Conservation (phyloP, 1,139 yeast species). For the Candida anutae region DNA sequence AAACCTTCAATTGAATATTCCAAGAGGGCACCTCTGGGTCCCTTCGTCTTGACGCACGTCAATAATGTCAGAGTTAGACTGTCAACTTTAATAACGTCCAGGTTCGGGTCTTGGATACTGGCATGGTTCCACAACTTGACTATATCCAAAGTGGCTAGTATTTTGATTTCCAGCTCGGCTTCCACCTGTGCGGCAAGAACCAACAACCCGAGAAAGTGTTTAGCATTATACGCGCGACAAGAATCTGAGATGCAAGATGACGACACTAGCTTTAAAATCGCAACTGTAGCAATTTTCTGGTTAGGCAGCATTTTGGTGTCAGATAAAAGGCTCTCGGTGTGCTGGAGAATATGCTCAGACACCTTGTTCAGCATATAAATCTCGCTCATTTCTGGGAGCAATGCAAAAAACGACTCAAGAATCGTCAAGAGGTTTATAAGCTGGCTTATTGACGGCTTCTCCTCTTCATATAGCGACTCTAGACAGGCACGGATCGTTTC, state of each 20-base stretch:
- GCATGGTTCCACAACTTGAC: constrained; percentile 37
- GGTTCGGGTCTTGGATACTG: constrained; percentile 17
- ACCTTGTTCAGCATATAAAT: constrained; percentile 15
- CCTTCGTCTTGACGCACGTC: constrained; percentile 3
- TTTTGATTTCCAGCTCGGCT: constrained; percentile 13
- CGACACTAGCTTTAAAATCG: constrained; percentile 19
- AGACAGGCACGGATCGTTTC: constrained; percentile 18
- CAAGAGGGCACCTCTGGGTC: constrained; percentile 5
- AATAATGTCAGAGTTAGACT: constrained; percentile 5
- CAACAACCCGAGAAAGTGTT: constrained; percentile 22
- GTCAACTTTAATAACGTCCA: constrained; percentile 4
- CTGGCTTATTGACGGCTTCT: constrained; percentile 6
- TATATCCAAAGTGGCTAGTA: constrained; percentile 26
- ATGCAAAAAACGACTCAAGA: constrained; percentile 18
- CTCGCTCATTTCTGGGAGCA: constrained; percentile 15
- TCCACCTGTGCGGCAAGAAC: constrained; percentile 12
- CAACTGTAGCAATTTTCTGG: constrained; percentile 5
- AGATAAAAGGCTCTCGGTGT: constrained; percentile 6
- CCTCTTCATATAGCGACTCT: constrained; percentile 16
- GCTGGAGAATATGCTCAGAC: constrained; percentile 11
- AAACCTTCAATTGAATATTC: constrained; percentile 36
- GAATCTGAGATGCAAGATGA: constrained; percentile 31
- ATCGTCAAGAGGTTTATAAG: constrained; percentile 17
- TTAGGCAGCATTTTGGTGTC: constrained; percentile 5
- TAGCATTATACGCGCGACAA: constrained; percentile 25